Conservation (phyloP, 495 filamentous ascomycete genomes). For the Podospora appendiculata region DNA sequence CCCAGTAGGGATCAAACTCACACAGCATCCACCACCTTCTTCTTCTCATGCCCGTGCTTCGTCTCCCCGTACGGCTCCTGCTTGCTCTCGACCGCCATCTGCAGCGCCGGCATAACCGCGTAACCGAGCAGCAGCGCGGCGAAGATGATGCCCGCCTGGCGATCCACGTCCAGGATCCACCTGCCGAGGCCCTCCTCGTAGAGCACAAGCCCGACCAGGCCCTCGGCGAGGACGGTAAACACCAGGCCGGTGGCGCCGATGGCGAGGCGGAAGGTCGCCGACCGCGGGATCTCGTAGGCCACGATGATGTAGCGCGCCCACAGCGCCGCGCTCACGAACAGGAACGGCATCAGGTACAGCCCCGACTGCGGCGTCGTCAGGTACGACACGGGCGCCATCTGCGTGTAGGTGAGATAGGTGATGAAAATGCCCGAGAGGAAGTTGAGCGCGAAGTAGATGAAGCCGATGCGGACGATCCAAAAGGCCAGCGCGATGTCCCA, state of each 20-base stretch:
- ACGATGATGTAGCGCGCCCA: slow-evolving; percentile 10
- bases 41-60: slow-evolving; percentile 1
- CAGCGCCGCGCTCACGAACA: slow-evolving; percentile 5
- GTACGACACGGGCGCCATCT: background rate
- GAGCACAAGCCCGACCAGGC: slow-evolving; percentile 1
- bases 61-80: background rate
- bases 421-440: slow-evolving; percentile 4
- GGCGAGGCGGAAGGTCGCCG: slow-evolving; percentile 11
- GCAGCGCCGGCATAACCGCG: background rate
- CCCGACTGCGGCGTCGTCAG: background rate
- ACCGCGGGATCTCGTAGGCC: slow-evolving; percentile 18
- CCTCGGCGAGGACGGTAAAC: slow-evolving; percentile 6
- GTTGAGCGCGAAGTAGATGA: slow-evolving; percentile 16
- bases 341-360: background rate
- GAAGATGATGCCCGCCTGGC: background rate
- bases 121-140: background rate
- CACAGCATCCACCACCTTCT: background rate
- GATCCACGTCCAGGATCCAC: background rate
- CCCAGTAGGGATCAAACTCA: no score
- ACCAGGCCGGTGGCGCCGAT: slow-evolving; percentile 10
- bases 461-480: slow-evolving; percentile 19
- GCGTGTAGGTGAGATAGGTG: background rate
- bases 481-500: slow-evolving; percentile 28
- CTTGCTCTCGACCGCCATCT: slow-evolving; percentile 6
- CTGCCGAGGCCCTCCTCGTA: slow-evolving; percentile 7